These are phyloP conservation scores for Ogataea methanolica DNA, from an alignment of 805 yeast genomes.

Conservation along the genomic window DNA sequence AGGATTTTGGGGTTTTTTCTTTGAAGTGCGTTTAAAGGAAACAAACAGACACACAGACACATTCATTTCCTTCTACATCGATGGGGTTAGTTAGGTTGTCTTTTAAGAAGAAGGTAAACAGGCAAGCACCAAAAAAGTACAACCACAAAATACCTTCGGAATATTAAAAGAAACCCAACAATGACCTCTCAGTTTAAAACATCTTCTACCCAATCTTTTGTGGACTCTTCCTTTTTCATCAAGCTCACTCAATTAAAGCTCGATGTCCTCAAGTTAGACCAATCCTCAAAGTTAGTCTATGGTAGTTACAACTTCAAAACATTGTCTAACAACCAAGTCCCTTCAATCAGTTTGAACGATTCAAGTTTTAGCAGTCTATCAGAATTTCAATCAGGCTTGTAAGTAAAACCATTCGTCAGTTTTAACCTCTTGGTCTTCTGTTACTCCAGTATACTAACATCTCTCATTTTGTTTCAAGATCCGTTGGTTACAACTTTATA, in stretches of 20 bases:
- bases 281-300: slow-evolving; percentile 36
- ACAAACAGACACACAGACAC: no score
- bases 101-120: background rate
- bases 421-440: background rate
- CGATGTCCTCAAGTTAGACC: slow-evolving; percentile 63
- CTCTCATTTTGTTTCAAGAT: slow-evolving; percentile 3
- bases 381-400: slow-evolving; percentile 12
- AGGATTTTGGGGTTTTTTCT: no score
- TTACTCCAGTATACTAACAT: background rate
- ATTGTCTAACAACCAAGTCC: slow-evolving; percentile 25
- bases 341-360: slow-evolving; percentile 27
- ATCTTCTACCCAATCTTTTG: slow-evolving; percentile 61
- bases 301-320: slow-evolving; percentile 36
- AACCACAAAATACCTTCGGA: no score
- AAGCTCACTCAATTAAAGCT: slow-evolving; percentile 69
- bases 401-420: slow-evolving; percentile 3
- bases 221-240: slow-evolving; percentile 85
- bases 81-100: no score
- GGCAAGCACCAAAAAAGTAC: background rate
- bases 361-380: slow-evolving; percentile 28
- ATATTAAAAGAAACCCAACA: no score
- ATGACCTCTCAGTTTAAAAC: slow-evolving; percentile 27
- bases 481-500: slow-evolving; percentile 18
- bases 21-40: no score
- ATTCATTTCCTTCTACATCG: no score